These are phyloP conservation scores for Papiliotrema nemorosa DNA, from an alignment of 1,284 basidiomycete species.

Conservation along the genomic window DNA sequence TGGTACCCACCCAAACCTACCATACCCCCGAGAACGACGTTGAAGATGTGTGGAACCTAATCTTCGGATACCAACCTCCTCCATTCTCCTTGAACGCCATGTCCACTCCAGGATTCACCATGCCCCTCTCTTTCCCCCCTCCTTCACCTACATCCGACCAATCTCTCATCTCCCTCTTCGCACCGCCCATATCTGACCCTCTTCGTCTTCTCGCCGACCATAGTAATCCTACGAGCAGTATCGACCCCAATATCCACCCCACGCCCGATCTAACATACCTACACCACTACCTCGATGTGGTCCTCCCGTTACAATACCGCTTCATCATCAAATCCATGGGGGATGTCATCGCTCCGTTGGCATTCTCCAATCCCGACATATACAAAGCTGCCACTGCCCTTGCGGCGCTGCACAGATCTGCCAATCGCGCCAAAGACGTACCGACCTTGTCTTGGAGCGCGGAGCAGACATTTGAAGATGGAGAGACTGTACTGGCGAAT, in stretches of 20 bases:
- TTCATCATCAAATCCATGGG: constrained; percentile 18
- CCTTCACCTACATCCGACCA: no score
- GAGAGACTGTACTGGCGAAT: constrained; percentile 9
- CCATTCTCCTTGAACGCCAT: neutral
- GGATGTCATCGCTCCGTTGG: constrained; percentile 20
- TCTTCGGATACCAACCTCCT: neutral
- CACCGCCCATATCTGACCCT: neutral
- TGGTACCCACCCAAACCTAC: no score
- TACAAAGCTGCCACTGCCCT: constrained; percentile 15
- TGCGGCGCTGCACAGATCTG: constrained; percentile 21
- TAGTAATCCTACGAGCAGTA: neutral
- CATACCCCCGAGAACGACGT: no score
- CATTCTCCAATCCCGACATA: constrained; percentile 16
- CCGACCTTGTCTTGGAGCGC: neutral
- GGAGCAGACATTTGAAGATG: neutral
- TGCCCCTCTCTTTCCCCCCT: no score
- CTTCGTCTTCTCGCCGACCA: neutral
- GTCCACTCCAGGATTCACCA: no score
- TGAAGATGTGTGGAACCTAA: neutral
- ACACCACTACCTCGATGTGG: constrained; percentile 28
- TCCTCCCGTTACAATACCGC: constrained; percentile 27
- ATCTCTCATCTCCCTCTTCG: no score
- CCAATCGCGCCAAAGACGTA: constrained; percentile 1
- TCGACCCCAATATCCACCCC: no score
- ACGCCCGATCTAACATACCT: constrained; percentile 12